These are phyloP conservation scores for Asterochloris erici DNA, from an alignment of 139 green algal species.

Conservation along the genomic window DNA sequence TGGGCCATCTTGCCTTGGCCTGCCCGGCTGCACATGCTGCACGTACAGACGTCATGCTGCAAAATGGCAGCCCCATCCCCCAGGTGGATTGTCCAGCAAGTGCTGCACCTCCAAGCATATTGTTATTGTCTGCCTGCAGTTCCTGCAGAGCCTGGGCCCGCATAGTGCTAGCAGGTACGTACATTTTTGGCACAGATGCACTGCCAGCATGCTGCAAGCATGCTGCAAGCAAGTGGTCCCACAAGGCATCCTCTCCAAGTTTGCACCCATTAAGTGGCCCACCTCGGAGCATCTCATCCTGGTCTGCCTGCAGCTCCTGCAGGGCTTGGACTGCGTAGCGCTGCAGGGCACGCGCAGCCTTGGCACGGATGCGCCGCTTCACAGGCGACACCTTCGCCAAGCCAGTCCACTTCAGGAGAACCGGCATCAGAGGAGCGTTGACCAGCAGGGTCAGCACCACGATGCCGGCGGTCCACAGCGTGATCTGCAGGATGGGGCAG, in stretches of 20 bases:
- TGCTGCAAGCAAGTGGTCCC: neutral
- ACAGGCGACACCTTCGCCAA: constrained; percentile 10
- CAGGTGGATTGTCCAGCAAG: too few relatives aligned
- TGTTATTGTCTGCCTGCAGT: neutral
- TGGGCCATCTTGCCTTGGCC: too few relatives aligned
- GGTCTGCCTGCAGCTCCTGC: constrained; percentile 36
- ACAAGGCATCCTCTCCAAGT: neutral
- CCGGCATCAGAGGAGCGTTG: constrained; percentile 57
- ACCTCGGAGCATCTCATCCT: constrained; percentile 50
- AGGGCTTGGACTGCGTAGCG: constrained; percentile 53
- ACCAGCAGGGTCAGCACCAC: constrained; percentile 80
- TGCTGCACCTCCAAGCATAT: neutral
- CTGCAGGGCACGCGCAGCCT: constrained; percentile 39
- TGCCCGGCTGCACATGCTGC: too few relatives aligned
- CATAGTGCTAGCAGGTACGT: neutral
- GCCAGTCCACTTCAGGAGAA: constrained; percentile 19
- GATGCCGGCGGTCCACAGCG: constrained; percentile 71
- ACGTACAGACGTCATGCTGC: too few relatives aligned
- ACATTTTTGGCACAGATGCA: neutral
- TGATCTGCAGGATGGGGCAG: constrained; percentile 28
- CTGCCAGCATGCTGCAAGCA: neutral
- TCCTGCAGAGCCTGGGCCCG: neutral
- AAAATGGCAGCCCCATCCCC: too few relatives aligned
- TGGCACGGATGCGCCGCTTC: constrained; percentile 32
- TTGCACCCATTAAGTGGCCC: neutral